Conservation (phyloP, 345 rosid genomes). For the Eutrema heterophyllum region DNA sequence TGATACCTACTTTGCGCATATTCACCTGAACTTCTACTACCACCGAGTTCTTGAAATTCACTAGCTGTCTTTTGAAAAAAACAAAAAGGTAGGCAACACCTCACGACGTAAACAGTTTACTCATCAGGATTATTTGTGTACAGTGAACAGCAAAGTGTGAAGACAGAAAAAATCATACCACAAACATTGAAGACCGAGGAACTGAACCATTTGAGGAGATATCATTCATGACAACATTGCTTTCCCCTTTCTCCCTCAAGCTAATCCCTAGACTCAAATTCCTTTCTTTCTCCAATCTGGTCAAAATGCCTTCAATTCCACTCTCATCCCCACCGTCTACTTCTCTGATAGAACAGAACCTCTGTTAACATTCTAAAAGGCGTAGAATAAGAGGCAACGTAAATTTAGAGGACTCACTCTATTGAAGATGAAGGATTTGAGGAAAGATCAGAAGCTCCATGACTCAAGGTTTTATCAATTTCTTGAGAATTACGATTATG, state of each 20-base stretch:
- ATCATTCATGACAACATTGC: slow-evolving; percentile 21
- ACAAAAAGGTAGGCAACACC: background rate
- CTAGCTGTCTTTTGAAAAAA: slow-evolving; percentile 54
- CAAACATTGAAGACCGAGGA: slow-evolving; percentile 32
- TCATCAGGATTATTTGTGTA: background rate
- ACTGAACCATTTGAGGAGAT: slow-evolving; percentile 30
- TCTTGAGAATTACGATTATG: slow-evolving; percentile 13
- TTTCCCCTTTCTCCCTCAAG: slow-evolving; percentile 43
- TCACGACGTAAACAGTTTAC: slow-evolving; percentile 6
- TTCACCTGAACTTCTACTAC: slow-evolving; percentile 19
- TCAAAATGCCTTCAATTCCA: slow-evolving; percentile 85
- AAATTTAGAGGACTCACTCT: slow-evolving; percentile 19
- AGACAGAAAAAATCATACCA: slow-evolving; percentile 42
- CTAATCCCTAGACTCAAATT: slow-evolving; percentile 55
- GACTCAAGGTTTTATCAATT: slow-evolving; percentile 10
- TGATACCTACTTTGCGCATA: slow-evolving; percentile 17
- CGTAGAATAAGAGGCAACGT: background rate
- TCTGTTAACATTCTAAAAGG: background rate
- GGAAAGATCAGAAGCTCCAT: slow-evolving; percentile 25
- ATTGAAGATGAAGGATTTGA: background rate
- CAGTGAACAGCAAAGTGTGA: background rate
- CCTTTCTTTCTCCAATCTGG: slow-evolving; percentile 80
- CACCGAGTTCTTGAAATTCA: slow-evolving; percentile 31
- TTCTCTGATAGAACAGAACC: slow-evolving; percentile 46
- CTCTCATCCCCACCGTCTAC: slow-evolving; percentile 36